Evolutionary conservation across 163 green algal species (phyloP).

Genomic region (Scenedesmus sp.): DNA sequence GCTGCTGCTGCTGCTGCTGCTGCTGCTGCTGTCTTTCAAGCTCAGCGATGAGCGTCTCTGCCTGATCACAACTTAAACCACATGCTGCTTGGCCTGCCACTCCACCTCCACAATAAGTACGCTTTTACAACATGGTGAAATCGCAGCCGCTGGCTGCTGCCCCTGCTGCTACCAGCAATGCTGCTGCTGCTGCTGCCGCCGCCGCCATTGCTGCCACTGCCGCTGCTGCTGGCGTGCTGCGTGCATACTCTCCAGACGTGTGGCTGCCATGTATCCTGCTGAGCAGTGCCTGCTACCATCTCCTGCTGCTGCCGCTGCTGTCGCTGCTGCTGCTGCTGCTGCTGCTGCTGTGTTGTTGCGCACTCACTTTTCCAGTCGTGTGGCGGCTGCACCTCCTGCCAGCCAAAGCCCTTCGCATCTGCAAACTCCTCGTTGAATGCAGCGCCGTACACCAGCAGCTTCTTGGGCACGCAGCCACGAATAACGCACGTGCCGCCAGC

Average conservation of each 20-base stretch:
- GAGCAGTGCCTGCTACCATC: background rate
- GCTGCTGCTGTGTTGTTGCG: background rate
- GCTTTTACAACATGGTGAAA: too few species aligned
- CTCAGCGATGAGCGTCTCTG: too few species aligned
- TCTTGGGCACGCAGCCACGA: slow-evolving; percentile 98
- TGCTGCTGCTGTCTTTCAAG: too few species aligned
- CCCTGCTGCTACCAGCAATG: too few species aligned
- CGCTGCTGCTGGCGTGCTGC: background rate
- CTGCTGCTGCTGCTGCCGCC: too few species aligned
- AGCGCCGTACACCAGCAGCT: slow-evolving; percentile 91
- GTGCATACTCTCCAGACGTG: slow-evolving; percentile 65
- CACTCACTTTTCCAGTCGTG: slow-evolving; percentile 72
- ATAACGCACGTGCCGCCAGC: slow-evolving; percentile 90
- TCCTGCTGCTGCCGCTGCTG: slow-evolving; percentile 1
- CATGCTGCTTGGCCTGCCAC: too few species aligned
- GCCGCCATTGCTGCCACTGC: background rate
- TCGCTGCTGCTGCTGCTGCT: background rate
- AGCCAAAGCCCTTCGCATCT: slow-evolving; percentile 81
- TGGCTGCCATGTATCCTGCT: background rate
- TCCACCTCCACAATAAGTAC: too few species aligned
- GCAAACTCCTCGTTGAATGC: slow-evolving; percentile 88
- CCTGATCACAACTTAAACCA: too few species aligned
- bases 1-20: too few species aligned
- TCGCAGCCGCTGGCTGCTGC: too few species aligned
- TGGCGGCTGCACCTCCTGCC: slow-evolving; percentile 54